Base-by-base conservation (phyloP, 495 filamentous ascomycete species). In the Penicillium alfredii region DNA sequence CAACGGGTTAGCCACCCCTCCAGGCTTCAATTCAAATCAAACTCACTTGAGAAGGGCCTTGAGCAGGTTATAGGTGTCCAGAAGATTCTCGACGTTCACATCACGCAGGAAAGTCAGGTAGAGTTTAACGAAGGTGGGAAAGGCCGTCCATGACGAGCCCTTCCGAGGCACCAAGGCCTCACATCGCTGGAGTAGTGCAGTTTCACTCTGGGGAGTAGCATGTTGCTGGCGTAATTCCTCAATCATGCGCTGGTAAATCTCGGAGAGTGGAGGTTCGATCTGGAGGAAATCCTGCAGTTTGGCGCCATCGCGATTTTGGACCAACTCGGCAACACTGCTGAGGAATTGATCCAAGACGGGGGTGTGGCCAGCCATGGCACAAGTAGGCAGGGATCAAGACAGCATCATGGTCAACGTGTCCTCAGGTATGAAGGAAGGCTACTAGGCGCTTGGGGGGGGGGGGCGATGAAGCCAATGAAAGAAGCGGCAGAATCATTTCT, bases 41-140 rank as follows among this genome's bases (percentile, higher is more conserved):
- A 64, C 80, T 35, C 66, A 89, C 84, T 80, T 81, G 8, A 86
- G 56, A 13, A 94, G 59, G 9, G 67, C 73, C 47, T 78, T 88
- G 38, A 93, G 73, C 40, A 78, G 57, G 23, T 82, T 71, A 52
- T 93, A 86, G 3, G 88, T 82, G 18, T 77, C 72, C 12, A 94
- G 64, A 4, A 89, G 63, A 51, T 89, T 80, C 3, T 78, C 68
- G 17, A 84, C 78, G 49, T 88, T 74, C 13, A 87, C 77, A 47
- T 90, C 85, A 26, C 86, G 72, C 59, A 88, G 72, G 49, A 86
- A 95, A 20, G 68, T 65, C 33, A 93, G 71, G 48, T 92, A 95
- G 16, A 82, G 76, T 51, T 76, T 81, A 55, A 90, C 72, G 51
- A 93, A 90, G 0, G 76, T 73, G 20, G 78, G 67, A 50, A 94